These are phyloP conservation scores for Neurospora tetrasperma DNA, from an alignment of 495 filamentous ascomycete genomes.

Conservation along the genomic window DNA sequence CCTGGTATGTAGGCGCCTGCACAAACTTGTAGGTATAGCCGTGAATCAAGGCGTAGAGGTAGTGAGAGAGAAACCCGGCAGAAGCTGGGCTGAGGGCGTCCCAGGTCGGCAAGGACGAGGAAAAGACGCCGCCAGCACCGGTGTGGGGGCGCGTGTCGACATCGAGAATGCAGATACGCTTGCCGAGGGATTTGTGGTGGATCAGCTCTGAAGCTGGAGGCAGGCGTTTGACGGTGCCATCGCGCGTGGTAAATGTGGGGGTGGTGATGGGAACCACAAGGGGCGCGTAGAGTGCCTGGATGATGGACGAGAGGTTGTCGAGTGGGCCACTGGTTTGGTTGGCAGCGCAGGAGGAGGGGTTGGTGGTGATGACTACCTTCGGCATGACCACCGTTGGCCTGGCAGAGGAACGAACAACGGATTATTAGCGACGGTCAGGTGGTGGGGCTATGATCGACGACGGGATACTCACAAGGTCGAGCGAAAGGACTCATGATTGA, in stretches of 20 bases:
- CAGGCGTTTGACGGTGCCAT: constrained; percentile 17
- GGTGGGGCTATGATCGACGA: background rate
- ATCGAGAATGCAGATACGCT: constrained; percentile 30
- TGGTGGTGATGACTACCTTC: constrained; percentile 10
- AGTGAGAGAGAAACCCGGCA: constrained; percentile 32
- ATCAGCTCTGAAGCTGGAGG: constrained; percentile 11
- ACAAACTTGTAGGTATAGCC: constrained; percentile 46
- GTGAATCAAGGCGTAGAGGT: constrained; percentile 38
- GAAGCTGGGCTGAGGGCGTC: constrained; percentile 14
- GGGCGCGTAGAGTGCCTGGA: constrained; percentile 18
- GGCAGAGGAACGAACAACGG: background rate
- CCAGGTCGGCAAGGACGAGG: constrained; percentile 10
- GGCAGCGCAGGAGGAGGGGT: background rate
- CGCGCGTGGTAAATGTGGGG: constrained; percentile 15
- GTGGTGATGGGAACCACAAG: constrained; percentile 18
- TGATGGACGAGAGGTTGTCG: constrained; percentile 10
- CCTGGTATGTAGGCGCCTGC: constrained; percentile 21
- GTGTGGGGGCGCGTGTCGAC: constrained; percentile 29
- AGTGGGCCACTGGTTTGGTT: background rate
- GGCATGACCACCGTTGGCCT: constrained; percentile 16
- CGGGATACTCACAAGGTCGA: constrained; percentile 11
- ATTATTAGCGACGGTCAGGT: background rate
- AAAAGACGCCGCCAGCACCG: constrained; percentile 21
- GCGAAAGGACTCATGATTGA: constrained; percentile 11
- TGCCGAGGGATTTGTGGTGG: constrained; percentile 20